These are phyloP conservation scores for Dimocarpus longan DNA, from an alignment of 345 rosid genomes.

Conservation along the genomic window DNA sequence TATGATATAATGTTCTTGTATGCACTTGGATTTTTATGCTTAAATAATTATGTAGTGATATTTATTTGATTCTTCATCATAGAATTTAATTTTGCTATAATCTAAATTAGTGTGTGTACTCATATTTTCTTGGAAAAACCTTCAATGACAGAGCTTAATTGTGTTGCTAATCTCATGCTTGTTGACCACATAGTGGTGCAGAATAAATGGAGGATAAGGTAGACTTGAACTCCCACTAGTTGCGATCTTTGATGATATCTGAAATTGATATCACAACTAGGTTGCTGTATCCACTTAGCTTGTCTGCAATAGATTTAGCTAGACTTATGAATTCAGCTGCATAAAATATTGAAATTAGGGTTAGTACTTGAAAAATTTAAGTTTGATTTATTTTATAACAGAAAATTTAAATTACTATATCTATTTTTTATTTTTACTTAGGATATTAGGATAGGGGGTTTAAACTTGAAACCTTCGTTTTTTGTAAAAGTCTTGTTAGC, in stretches of 20 bases:
- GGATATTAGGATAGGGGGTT: too few species aligned
- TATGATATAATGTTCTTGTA: too few species aligned
- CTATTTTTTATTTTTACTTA: too few species aligned
- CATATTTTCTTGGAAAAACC: background rate
- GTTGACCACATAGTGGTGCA: constrained; percentile 38
- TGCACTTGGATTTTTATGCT: background rate
- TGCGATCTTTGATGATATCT: constrained; percentile 25
- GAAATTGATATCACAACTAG: constrained; percentile 30
- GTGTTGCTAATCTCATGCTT: constrained; percentile 37
- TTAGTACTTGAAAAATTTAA: too few species aligned
- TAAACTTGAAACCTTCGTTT: too few species aligned
- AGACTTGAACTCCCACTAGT: background rate
- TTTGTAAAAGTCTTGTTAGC: too few species aligned
- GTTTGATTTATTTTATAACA: background rate
- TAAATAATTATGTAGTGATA: too few species aligned
- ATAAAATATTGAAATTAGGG: constrained; percentile 35
- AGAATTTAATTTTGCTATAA: too few species aligned
- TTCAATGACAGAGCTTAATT: constrained; percentile 33
- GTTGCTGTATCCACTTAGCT: constrained; percentile 27
- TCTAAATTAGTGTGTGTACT: too few species aligned
- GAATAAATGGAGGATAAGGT: constrained; percentile 20
- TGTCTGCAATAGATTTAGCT: constrained; percentile 37
- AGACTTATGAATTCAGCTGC: constrained; percentile 27
- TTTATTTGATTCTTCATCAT: background rate
- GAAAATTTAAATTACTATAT: too few species aligned